Conservation (phyloP, 768 basidiomycete genomes). For the Tricholoma bakamatsutake region DNA sequence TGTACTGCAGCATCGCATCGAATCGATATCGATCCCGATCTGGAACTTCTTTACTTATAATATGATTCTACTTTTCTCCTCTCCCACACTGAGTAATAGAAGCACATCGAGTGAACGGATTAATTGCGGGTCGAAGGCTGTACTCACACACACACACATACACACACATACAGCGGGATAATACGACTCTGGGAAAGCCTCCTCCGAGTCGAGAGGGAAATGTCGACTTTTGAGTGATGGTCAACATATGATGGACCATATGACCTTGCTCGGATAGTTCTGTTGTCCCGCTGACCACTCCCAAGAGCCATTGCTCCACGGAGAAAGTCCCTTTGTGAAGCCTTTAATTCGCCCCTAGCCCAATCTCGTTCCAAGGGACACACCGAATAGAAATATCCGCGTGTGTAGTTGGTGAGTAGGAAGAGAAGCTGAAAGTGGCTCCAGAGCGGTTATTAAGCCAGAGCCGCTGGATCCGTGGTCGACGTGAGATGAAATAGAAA, state of each 20-base stretch:
- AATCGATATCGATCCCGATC: neutral
- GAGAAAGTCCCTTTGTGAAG: neutral
- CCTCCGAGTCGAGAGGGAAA: neutral
- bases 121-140: neutral
- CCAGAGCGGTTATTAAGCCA: neutral
- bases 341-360: too few relatives aligned
- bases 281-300: neutral
- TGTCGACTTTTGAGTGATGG: neutral
- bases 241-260: neutral
- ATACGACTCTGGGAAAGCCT: neutral
- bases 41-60: neutral
- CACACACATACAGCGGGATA: neutral
- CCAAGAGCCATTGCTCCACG: neutral
- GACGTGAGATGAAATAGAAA: conserved; percentile 10
- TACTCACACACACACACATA: neutral
- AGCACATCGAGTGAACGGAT: neutral
- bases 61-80: neutral
- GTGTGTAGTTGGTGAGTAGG: neutral
- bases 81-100: neutral
- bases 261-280: neutral
- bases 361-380: too few relatives aligned
- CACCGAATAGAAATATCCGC: neutral
- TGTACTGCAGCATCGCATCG: neutral
- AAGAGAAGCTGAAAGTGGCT: neutral
- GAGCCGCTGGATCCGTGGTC: conserved; percentile 3